Conservation (phyloP, 2,329 filamentous ascomycete species). For the Immersiporthe knoxdaviesiana region DNA sequence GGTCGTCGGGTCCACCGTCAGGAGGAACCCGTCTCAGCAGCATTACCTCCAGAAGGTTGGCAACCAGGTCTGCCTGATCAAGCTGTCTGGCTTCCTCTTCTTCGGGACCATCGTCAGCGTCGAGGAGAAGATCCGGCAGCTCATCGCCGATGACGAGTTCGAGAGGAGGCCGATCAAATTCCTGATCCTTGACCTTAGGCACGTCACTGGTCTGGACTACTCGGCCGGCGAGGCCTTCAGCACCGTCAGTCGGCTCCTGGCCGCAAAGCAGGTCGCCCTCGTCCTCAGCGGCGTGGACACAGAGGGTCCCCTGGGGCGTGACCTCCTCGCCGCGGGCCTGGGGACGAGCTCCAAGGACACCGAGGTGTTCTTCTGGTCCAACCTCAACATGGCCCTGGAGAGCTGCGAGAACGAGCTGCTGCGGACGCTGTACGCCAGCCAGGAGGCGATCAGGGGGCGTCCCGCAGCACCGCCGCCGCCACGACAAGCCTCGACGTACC, state of each 20-base stretch:
- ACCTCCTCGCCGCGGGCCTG: constrained; percentile 81
- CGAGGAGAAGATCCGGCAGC: constrained; percentile 79
- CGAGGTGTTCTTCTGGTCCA: constrained; percentile 79
- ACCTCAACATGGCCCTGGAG: constrained; percentile 91
- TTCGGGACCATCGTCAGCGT: constrained; percentile 97
- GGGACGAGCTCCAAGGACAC: constrained; percentile 65
- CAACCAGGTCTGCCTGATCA: constrained; percentile 86
- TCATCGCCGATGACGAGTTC: constrained; percentile 85
- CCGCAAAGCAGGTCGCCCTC: constrained; percentile 76
- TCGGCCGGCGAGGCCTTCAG: constrained; percentile 95
- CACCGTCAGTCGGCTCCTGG: constrained; percentile 82
- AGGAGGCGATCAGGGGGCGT: constrained; percentile 60
- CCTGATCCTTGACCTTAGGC: constrained; percentile 83
- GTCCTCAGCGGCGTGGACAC: constrained; percentile 82
- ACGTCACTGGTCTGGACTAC: constrained; percentile 93
- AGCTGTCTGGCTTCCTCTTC: constrained; percentile 93
- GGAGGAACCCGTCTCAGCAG: constrained; percentile 86
- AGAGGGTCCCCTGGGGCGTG: constrained; percentile 74
- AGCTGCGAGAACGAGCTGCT: constrained; percentile 94
- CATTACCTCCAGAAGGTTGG: constrained; percentile 85
- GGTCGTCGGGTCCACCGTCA: constrained; percentile 87
- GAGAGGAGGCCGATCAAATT: constrained; percentile 80
- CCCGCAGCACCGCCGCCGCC: constrained; percentile 42
- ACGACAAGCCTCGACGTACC: constrained; percentile 55
- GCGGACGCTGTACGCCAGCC: constrained; percentile 74